Base-by-base conservation (phyloP, 352 stramenopile genomes). In the Globisporangium mamillatum region DNA sequence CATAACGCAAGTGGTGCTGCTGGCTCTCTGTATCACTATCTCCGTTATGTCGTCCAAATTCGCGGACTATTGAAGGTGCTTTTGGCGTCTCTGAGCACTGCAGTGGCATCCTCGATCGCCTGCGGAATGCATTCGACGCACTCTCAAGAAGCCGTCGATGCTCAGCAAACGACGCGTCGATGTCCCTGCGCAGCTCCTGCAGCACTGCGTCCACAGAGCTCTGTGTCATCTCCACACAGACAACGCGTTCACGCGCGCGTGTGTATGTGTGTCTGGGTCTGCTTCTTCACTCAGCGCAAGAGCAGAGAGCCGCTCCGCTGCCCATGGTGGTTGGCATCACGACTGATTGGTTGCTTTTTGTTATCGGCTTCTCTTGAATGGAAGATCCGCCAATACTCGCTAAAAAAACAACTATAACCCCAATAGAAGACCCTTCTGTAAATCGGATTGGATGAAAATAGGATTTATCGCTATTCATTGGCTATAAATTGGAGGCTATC, bases 151-250 rank as follows among this genome's bases (percentile, higher is more conserved):
- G 52, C 22, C 44, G 63, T 2, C 55, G 63, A n/a, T 63, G 52
- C 1, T 46, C 63, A 6, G 53, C 63, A 48, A 68, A 63, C 25
- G 63, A 63, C 34, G 10, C 53, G 29, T 61, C 63, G 16, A 68
- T 62, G 36, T 68, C 63, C 24, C 41, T 2, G 8, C 63, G 63
- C 20, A 68, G 27, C 52, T 50, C 32, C 52, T 53, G 53, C 9
- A 68, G 55, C 53, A 68, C 52, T 16, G 36, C 63, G n/a, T 18
- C 36, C 22, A 62, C 25, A 6, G 53, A 60, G 48, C 25, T 64
- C 22, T 64, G 41, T 4, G 27, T 10, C 59, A 57, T 64, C 7
- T 58, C 7, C 20, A 36, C 4, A 18, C 14, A 22, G 22, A 0
- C 12, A 63, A 12, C 3, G 48, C 1, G 24, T 12, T 8, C 5